These are phyloP conservation scores for Cruciata laevipes DNA, from an alignment of 257 asterid genomes.

Conservation along the genomic window DNA sequence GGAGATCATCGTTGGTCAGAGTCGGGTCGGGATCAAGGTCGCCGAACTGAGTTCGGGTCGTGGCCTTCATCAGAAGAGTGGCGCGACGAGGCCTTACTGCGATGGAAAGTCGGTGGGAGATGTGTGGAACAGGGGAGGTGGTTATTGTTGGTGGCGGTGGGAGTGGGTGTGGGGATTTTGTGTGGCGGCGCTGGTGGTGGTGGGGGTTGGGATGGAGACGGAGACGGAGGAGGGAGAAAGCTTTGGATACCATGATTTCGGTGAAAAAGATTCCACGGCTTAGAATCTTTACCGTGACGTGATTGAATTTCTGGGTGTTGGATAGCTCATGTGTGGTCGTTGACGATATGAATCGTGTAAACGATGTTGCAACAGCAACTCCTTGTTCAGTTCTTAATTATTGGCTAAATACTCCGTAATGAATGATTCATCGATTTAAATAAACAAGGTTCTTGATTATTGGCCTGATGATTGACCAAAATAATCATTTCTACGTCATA, in stretches of 20 bases:
- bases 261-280: slow-evolving; percentile 12
- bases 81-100: not conserved
- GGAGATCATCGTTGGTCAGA: slow-evolving; percentile 73
- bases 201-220: slow-evolving; percentile 36
- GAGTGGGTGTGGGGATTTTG: not conserved
- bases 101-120: not conserved
- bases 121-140: slow-evolving; percentile 7
- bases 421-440: not conserved
- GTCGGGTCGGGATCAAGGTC: slow-evolving; percentile 56
- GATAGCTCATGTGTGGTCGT: slow-evolving; percentile 28
- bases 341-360: not conserved
- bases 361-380: not conserved
- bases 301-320: not conserved
- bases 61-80: slow-evolving; percentile 29
- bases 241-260: slow-evolving; percentile 42
- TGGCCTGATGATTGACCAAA: not conserved
- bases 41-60: slow-evolving; percentile 15
- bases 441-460: not conserved
- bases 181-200: not conserved
- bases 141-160: slow-evolving; percentile 17
- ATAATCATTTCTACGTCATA: not conserved
- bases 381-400: too few relatives aligned
- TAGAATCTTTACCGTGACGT: slow-evolving; percentile 19
- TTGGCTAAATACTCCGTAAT: not conserved
- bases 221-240: slow-evolving; percentile 34